These are phyloP conservation scores for Lonicera japonica DNA, from an alignment of 129 eudicot genomes.

Conservation along the genomic window DNA sequence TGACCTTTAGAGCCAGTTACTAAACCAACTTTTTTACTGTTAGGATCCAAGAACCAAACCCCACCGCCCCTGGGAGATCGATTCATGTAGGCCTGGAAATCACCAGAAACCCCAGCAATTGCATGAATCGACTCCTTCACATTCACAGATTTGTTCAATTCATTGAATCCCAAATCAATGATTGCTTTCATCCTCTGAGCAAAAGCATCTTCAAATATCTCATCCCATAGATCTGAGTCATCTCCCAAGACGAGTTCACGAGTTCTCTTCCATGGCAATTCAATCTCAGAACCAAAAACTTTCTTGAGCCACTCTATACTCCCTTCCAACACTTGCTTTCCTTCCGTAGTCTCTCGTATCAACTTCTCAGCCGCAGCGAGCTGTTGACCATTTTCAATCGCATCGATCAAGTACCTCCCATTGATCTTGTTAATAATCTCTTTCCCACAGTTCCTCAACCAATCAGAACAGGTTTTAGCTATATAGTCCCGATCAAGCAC, in stretches of 20 bases:
- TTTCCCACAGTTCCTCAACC: constrained; percentile 79
- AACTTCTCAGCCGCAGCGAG: constrained; percentile 80
- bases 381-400: constrained; percentile 60
- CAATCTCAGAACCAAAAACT: constrained; percentile 93
- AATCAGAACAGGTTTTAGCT: constrained; percentile 66
- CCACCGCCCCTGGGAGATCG: constrained; percentile 66
- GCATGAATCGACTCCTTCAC: constrained; percentile 59
- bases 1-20: constrained; percentile 39
- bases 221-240: constrained; percentile 92
- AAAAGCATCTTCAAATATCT: constrained; percentile 84
- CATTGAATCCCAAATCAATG: constrained; percentile 54
- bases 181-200: constrained; percentile 73
- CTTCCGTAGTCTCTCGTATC: constrained; percentile 86
- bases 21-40: constrained; percentile 29
- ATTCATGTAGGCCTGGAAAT: constrained; percentile 54
- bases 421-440: constrained; percentile 65
- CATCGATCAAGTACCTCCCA: constrained; percentile 72
- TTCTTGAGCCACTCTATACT: constrained; percentile 94
- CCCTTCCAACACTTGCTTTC: constrained; percentile 79
- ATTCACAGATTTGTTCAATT: constrained; percentile 43
- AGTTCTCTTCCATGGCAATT: constrained; percentile 87
- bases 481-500: constrained; percentile 58
- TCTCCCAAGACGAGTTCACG: constrained; percentile 95
- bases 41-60: constrained; percentile 84
- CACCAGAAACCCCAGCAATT: constrained; percentile 37